Evolutionary conservation across 2,329 filamentous ascomycete genomes (phyloP), one percentile per base, ranked within the genome.

Genomic region (Aotearoamyces nothofagi): DNA sequence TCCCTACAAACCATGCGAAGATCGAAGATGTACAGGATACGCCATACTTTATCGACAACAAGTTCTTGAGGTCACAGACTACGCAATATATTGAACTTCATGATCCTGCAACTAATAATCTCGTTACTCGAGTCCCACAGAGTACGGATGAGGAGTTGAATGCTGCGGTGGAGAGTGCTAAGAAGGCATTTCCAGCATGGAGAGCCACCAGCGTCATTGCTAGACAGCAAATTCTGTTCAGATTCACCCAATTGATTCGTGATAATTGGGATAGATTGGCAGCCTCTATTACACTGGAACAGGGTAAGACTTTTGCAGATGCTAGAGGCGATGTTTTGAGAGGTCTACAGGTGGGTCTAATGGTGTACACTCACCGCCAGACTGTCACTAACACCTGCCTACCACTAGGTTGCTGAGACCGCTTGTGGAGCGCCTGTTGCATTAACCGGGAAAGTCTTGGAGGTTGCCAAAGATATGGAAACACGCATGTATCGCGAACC

Each of bases 391-490:
- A n/a, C n/a, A n/a, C n/a, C n/a, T n/a, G n/a, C n/a, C n/a, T n/a
- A n/a, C n/a, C n/a, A n/a, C n/a, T n/a, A n/a, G n/a, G n/a, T n/a
- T n/a, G 82, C 82, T 3, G 81, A 90, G 61, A 79, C 78, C 5
- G 77, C 81, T 13, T 81, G 80, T 47, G 78, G 66, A 27, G 83
- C 83, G 31, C 79, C 81, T 1, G 81, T 82, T 43, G 69, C 86
- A 51, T 64, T 90, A 53, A 82, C 80, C 52, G 81, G 81, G 22
- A 80, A 90, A 57, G 64, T 90, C 24, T 63, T 90, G 17, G 81
- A 90, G 60, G 81, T 90, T 9, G 70, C 80, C 31, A 86, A 82
- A 63, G 81, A 90, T 46, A 90, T 90, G 81, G 81, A 90, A 62
- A 90, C 81, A 16, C 62, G 79, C 48, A 78, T 70, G 34, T 90